phyloP scores from a whole-genome alignment of 169 alveolate genomes.

The Cryptosporidium ryanae region DNA sequence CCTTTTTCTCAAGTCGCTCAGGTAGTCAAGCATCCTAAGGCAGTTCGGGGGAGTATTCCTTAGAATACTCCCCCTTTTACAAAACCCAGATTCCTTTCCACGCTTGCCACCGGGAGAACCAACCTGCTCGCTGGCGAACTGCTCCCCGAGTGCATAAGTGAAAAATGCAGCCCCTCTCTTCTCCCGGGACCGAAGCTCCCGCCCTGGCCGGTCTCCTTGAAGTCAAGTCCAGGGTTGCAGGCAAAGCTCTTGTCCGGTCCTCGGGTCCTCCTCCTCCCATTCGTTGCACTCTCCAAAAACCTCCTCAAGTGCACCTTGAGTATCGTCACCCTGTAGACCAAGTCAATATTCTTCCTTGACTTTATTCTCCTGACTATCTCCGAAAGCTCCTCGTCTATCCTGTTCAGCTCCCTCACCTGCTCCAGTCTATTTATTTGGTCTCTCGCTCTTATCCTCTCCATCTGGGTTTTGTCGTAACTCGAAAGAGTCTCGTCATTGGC shows the following conservation, averaged over 20 bases:
- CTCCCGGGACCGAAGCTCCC: neutral
- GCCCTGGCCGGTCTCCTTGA: too few species aligned
- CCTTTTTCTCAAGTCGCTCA: neutral
- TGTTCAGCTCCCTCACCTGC: constrained; percentile 12
- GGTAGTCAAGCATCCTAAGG: constrained; percentile 1
- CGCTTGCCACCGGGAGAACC: neutral
- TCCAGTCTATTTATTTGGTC: constrained; percentile 2
- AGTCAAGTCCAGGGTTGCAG: too few species aligned
- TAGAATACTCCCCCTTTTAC: constrained; percentile 52
- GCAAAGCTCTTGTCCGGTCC: too few species aligned
- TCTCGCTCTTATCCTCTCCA: constrained; percentile 9
- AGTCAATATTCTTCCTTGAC: neutral
- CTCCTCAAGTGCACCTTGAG: constrained; percentile 10
- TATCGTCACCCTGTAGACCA: constrained; percentile 11
- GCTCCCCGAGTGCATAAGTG: neutral
- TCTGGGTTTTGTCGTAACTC: neutral
- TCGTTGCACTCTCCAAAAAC: neutral
- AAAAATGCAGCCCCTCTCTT: neutral
- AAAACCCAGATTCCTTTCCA: neutral
- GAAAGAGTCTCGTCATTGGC: neutral
- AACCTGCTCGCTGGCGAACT: too few species aligned
- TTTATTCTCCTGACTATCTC: constrained; percentile 23
- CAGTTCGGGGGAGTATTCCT: constrained; percentile 60
- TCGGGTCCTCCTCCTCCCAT: neutral
- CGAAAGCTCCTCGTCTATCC: constrained; percentile 8